Evolutionary conservation across 805 yeast species (phyloP).

Genomic region (Candida endomychidarum): DNA sequence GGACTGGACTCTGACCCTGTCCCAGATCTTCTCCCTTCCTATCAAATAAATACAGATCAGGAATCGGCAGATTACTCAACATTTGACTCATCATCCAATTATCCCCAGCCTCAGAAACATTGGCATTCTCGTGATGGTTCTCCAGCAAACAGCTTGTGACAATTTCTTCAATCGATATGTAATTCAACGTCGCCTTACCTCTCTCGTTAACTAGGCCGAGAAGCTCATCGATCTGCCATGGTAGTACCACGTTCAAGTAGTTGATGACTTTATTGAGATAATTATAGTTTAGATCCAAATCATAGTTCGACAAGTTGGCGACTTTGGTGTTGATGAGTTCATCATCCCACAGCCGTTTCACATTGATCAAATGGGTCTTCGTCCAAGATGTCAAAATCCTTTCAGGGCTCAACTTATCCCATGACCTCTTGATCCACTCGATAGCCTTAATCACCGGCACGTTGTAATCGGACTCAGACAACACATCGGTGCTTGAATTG

Average conservation of each 20-base stretch:
- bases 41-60: constrained; percentile 3
- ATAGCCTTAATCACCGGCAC: constrained; percentile 56
- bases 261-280: constrained; percentile 46
- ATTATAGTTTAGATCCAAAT: constrained; percentile 32
- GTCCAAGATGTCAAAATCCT: constrained; percentile 36
- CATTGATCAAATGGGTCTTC: constrained; percentile 32
- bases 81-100: constrained; percentile 17
- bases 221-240: constrained; percentile 59
- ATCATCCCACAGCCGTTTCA: constrained; percentile 27
- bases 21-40: too few relatives aligned
- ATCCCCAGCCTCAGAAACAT: constrained; percentile 7
- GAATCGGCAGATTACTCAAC: constrained; percentile 10
- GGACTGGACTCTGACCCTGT: not conserved
- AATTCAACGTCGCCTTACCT: constrained; percentile 42
- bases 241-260: constrained; percentile 48
- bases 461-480: constrained; percentile 42
- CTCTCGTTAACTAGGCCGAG: constrained; percentile 50
- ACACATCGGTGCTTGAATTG: constrained; percentile 23
- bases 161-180: constrained; percentile 59
- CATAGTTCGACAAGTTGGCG: not conserved
- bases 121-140: constrained; percentile 1
- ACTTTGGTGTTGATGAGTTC: constrained; percentile 1
- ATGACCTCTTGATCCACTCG: constrained; percentile 56
- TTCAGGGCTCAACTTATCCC: constrained; percentile 45
- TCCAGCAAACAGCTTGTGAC: constrained; percentile 61